Base-by-base conservation (phyloP, 73 alveolate genomes). In the Uronychia binucleata region DNA sequence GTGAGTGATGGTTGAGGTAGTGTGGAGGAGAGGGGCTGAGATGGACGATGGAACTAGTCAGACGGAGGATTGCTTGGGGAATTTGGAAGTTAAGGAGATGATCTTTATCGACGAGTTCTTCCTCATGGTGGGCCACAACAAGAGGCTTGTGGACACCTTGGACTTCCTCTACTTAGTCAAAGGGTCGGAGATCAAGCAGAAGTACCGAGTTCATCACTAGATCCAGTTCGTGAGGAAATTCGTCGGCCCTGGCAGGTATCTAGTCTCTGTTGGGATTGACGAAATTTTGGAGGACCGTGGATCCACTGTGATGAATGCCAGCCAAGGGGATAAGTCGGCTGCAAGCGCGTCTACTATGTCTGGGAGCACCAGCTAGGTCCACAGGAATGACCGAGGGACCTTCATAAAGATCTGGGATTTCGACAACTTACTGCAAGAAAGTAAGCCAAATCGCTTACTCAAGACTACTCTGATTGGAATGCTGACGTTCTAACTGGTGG, bases 331-430 rank as follows among this genome's bases (percentile, higher is more conserved):
- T n/a, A n/a, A n/a, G n/a, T n/a, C n/a, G n/a, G 78, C 78, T 26
- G 5, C 78, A 67, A 26, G 5, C 14, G 32, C 78, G 78, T 1
- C 14, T 67, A 67, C 78, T 5, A 19, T 46, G 5, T 67, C 14
- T 13, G 26, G 29, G 78, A 5, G 32, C 34, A 79, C 32, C n/a
- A n/a, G n/a, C n/a, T n/a, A n/a, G n/a, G n/a, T n/a, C n/a, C n/a
- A n/a, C n/a, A n/a, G n/a, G n/a, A n/a, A n/a, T 46, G 34, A 79
- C 19, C 57, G 46, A 19, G 59, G 86, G 67, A 31, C 28, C 28
- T 34, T 83, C 26, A 84, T 89, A 26, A 89, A 89, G 74, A 75
- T 89, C 29, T 89, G 95, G 95, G 87, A 84, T 77, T 89, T 83
- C 83, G 57, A 83, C 25, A 34, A 81, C 46, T 86, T 89, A 11